A percentile compares a stretch with the other conserved stretches of the same genome.
Conservation (phyloP, 108 stramenopile genomes). For the Bacterosira constricta region DNA sequence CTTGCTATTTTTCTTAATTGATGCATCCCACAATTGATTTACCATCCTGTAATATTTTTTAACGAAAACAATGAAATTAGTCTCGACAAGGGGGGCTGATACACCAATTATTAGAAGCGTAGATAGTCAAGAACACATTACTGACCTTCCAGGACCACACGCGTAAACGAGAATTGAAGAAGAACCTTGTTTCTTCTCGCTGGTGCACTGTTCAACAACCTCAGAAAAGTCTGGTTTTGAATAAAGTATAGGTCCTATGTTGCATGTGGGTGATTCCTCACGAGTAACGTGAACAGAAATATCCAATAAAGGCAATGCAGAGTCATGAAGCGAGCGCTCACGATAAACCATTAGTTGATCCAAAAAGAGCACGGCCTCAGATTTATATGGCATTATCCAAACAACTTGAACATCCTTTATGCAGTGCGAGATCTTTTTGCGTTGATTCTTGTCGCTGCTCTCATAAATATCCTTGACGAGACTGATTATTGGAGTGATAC, state of each 20-base stretch:
- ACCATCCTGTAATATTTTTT: not conserved
- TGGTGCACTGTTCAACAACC: not conserved
- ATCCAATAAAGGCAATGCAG: not conserved
- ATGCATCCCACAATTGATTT: constrained; percentile 27
- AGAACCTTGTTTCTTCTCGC: not conserved
- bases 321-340: constrained; percentile 3
- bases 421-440: not conserved
- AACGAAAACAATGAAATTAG: not conserved
- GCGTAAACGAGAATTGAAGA: constrained; percentile 1
- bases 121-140: not conserved
- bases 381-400: constrained; percentile 4
- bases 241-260: not conserved
- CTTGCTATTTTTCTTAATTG: constrained; percentile 25
- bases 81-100: not conserved
- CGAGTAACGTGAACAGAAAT: not conserved
- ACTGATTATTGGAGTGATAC: constrained; percentile 10
- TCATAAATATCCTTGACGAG: constrained; percentile 5
- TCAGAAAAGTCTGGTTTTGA: not conserved
- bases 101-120: not conserved
- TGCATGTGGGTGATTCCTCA: not conserved
- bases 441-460: not conserved
- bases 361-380: constrained; percentile 5
- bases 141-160: constrained; percentile 1
- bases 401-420: constrained; percentile 1
- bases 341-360: constrained; percentile 7